Evolutionary conservation across 352 stramenopile species (phyloP), one percentile per base, ranked within the genome.

Genomic region (Globisporangium sylvaticum): DNA sequence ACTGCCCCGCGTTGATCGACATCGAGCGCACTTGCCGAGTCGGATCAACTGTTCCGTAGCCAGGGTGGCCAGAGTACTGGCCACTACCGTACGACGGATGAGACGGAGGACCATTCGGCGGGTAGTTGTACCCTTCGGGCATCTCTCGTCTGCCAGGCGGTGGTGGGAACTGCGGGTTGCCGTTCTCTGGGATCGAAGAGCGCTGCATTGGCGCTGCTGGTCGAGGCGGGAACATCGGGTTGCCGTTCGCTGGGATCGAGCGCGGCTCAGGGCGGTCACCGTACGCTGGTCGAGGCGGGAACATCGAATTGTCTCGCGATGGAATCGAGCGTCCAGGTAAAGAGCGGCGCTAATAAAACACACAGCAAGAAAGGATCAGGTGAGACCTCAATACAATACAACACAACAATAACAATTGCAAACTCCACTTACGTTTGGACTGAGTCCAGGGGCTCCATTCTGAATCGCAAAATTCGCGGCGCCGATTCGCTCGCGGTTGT

Each of bases 191-290:
- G 54, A 92, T 83, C 31, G 84, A 91, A 46, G 76, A 73, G 22
- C 76, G 78, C 66, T 76, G 68, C 65, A 70, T 70, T 8, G 65
- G 22, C 1, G 61, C 66, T 12, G 74, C 54, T 32, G 67, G 78
- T n/a, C 80, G 80, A 18, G 84, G 79, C 4, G 84, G 84, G 61
- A 92, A 92, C 76, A 92, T 89, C 22, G 81, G 71, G 53, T 92
- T 92, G 20, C 80, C 80, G 10, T 67, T 79, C 5, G 72, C 62
- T 2, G 86, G 86, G 65, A 94, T 90, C 20, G 86, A 94, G 65
- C 80, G 79, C 14, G 72, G 75, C 48, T 85, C 75, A 7, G 75
- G 77, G 20, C 73, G 76, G 48, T 85, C 75, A 4, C 78, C 74
- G 61, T 88, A 89, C 4, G 66, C 73, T 37, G 81, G 77, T 8